Conservation (phyloP, 257 asterid genomes). For the Nicotiana sylvestris region DNA sequence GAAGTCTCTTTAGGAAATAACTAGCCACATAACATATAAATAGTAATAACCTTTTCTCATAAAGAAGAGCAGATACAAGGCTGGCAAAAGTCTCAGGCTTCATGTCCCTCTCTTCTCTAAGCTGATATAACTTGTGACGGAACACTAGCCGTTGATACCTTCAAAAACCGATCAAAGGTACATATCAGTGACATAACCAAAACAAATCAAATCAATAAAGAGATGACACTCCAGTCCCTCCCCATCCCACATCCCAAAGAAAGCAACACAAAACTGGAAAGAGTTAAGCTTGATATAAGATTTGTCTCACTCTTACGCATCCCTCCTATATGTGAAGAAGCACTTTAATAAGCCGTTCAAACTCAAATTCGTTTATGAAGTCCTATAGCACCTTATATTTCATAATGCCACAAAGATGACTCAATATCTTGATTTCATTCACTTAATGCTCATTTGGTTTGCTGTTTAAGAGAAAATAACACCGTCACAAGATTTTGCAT, state of each 20-base stretch:
- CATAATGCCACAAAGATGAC: neutral
- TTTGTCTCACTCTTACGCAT: neutral
- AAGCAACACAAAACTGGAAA: neutral
- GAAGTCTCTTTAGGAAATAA: neutral
- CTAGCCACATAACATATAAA: neutral
- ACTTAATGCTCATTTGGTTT: neutral
- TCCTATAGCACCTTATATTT: neutral
- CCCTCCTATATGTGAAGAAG: neutral
- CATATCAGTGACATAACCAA: neutral
- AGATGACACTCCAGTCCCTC: neutral
- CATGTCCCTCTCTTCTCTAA: slow-evolving; percentile 95
- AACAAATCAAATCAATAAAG: neutral
- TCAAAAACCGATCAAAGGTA: slow-evolving; percentile 8
- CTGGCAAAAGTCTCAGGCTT: slow-evolving; percentile 96
- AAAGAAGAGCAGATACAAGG: slow-evolving; percentile 84
- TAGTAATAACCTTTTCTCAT: slow-evolving; percentile 69
- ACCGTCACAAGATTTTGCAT: neutral
- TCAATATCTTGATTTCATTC: neutral
- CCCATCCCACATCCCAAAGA: neutral
- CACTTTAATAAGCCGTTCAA: neutral
- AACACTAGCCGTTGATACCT: slow-evolving; percentile 83
- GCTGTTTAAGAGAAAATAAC: neutral
- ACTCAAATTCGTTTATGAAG: neutral
- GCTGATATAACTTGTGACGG: slow-evolving; percentile 78
- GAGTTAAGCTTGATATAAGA: neutral